Percentiles rank a stretch among this genome's conserved stretches.
Conservation (phyloP, 768 basidiomycete genomes). For the Kondoa malvinella region DNA sequence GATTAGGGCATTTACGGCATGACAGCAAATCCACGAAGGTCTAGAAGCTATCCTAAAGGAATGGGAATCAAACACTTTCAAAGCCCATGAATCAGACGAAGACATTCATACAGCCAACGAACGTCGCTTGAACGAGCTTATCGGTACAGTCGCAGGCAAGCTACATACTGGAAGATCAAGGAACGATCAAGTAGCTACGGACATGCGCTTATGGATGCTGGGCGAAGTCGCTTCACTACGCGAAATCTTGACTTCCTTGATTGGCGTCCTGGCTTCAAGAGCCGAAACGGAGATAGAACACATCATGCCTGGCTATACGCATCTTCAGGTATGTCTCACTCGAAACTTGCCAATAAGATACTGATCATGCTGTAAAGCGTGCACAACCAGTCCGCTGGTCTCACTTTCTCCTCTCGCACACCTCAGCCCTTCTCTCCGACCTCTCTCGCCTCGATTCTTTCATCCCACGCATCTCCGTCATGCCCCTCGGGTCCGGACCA, state of each 20-base stretch:
- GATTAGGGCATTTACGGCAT: not conserved
- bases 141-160: constrained; percentile 74
- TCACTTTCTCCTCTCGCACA: constrained; percentile 85
- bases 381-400: constrained; percentile 99
- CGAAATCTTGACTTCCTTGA: constrained; percentile 51
- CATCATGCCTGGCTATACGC: constrained; percentile 89
- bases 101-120: constrained; percentile 99
- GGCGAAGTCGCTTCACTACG: constrained; percentile 55
- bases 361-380: constrained; percentile 42
- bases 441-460: constrained; percentile 26
- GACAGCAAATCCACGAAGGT: constrained; percentile 46
- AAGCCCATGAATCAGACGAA: constrained; percentile 64
- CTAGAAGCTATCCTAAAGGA: constrained; percentile 59
- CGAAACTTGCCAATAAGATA: not conserved
- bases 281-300: constrained; percentile 85
- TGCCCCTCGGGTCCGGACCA: constrained; percentile 84
- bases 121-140: constrained; percentile 75
- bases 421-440: constrained; percentile 79
- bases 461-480: constrained; percentile 59
- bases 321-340: constrained; percentile 60
- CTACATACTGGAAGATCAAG: constrained; percentile 91
- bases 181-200: constrained; percentile 97
- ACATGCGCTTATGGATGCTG: constrained; percentile 91
- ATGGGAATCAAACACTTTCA: constrained; percentile 71
- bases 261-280: constrained; percentile 75